phyloP scores from a whole-genome alignment of 352 stramenopile genomes.

The Pythium phragmitis region DNA sequence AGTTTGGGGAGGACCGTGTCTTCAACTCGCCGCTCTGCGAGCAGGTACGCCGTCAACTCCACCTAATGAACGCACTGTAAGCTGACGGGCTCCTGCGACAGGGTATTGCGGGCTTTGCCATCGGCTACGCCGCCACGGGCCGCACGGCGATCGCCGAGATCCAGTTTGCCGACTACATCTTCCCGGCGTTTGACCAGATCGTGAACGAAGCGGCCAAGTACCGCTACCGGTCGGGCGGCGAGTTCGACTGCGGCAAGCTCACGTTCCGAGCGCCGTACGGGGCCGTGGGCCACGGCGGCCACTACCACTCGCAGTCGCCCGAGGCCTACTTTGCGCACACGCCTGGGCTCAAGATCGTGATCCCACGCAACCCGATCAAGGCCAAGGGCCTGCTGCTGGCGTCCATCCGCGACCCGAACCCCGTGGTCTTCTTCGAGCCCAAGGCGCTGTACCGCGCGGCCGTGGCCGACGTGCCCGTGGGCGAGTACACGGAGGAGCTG shows the following conservation, averaged over 20 bases:
- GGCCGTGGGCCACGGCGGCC: conserved; percentile 91
- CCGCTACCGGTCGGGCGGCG: conserved; percentile 95
- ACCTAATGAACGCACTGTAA: background rate
- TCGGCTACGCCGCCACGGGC: conserved; percentile 96
- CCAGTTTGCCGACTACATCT: conserved; percentile 98
- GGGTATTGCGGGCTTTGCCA: conserved; percentile 93
- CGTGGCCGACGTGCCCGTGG: conserved; percentile 95
- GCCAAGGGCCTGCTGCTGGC: conserved; percentile 96
- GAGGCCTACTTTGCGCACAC: conserved; percentile 98
- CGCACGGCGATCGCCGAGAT: conserved; percentile 98
- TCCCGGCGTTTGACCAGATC: conserved; percentile 96
- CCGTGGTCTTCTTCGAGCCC: conserved; percentile 97
- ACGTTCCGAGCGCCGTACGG: conserved; percentile 96
- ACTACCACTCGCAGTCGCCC: conserved; percentile 95
- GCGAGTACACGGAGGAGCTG: conserved; percentile 93
- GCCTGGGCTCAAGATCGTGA: conserved; percentile 97
- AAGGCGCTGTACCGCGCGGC: conserved; percentile 97
- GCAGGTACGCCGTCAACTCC: conserved; percentile 52
- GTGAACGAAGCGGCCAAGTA: conserved; percentile 99
- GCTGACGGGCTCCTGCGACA: background rate
- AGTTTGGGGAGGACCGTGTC: conserved; percentile 94
- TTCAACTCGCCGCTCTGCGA: conserved; percentile 98
- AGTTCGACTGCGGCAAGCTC: conserved; percentile 97
- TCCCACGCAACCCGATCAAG: conserved; percentile 92
- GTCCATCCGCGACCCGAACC: conserved; percentile 96